Percentiles rank a stretch among this genome's conserved stretches.
These are phyloP conservation scores for Lasiodiplodia gonubiensis DNA, from an alignment of 2,329 filamentous ascomycete genomes.

Conservation along the genomic window DNA sequence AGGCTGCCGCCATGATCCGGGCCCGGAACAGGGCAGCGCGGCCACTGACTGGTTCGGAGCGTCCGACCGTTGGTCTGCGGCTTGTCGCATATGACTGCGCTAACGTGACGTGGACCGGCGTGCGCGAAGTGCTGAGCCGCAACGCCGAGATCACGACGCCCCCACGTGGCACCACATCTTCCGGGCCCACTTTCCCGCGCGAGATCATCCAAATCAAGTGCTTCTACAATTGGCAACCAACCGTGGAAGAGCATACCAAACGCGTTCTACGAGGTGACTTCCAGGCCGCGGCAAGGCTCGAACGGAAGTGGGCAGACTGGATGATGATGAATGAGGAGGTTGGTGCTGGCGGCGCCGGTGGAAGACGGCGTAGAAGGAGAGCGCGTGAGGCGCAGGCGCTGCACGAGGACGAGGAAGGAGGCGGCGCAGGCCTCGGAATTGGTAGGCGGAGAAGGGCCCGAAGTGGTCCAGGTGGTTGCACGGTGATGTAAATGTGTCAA, in stretches of 20 bases:
- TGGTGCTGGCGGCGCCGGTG: constrained; percentile 67
- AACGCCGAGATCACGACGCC: constrained; percentile 75
- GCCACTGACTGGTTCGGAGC: constrained; percentile 38
- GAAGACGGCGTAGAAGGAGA: constrained; percentile 73
- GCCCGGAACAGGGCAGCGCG: constrained; percentile 62
- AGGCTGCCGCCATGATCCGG: constrained; percentile 81
- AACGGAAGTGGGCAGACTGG: constrained; percentile 90
- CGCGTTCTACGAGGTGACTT: constrained; percentile 80
- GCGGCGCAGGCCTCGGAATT: constrained; percentile 52
- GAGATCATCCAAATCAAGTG: constrained; percentile 88
- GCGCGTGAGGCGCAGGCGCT: constrained; percentile 81
- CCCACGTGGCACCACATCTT: constrained; percentile 35
- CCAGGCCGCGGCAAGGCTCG: constrained; percentile 74
- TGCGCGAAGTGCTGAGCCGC: constrained; percentile 82
- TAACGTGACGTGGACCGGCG: constrained; percentile 89
- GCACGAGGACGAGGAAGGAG: constrained; percentile 81
- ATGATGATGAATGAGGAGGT: constrained; percentile 93
- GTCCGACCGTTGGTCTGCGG: constrained; percentile 64
- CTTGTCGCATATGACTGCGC: constrained; percentile 90
- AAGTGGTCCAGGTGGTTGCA: constrained; percentile 54
- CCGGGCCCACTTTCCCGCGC: constrained; percentile 65
- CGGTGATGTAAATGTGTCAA: constrained; percentile 51
- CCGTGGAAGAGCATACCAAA: constrained; percentile 90
- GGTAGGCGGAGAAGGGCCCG: constrained; percentile 54
- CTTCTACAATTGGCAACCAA: constrained; percentile 95